Evolutionary conservation across 75 land plant genomes (phyloP), one percentile per base, ranked within the genome.

Genomic region (Larix kaempferi): DNA sequence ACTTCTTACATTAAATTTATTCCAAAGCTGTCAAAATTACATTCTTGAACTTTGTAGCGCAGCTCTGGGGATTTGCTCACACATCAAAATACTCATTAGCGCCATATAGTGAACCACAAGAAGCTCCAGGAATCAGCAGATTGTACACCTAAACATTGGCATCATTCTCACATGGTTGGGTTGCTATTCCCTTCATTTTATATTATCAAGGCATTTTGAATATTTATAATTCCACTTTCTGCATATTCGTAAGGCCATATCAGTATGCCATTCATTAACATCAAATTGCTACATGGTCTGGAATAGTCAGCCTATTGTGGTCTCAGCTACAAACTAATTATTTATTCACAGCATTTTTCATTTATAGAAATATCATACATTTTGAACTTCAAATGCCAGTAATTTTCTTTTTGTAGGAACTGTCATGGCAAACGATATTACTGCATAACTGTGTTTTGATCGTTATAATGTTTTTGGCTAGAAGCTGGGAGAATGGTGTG

Each of bases 61-160:
- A 93, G 95, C 80, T 93, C 6, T 93, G 95, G 95, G 95, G 91
- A 71, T 93, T 93, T 76, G 91, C 83, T 15, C 89, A 93, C 67
- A 85, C 85, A 61, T 93, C 95, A 49, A 84, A 85, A 37, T 93
- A 85, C 37, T 87, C 85, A 6, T 90, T 85, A 63, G 56, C 79
- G 8, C 25, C 82, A 56, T 72, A 81, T 41, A 75, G 76, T 25
- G 85, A 80, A 26, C 83, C 77, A 21, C 77, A 85, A 29, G 95
- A 92, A 39, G 76, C 83, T 16, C 90, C 90, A 27, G 89, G 95
- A 5, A 81, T 90, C 49, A 84, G 90, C 76, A 80, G 89, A 60
- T 86, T 88, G 88, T 84, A 74, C 19, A 1, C 26, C 17, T 63
- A 63, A 27, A 29, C 17, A 26, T 63, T 29, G 66, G 26, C 66